Conservation (phyloP, 179 eudicot species). For the Carnegiea gigantea region DNA sequence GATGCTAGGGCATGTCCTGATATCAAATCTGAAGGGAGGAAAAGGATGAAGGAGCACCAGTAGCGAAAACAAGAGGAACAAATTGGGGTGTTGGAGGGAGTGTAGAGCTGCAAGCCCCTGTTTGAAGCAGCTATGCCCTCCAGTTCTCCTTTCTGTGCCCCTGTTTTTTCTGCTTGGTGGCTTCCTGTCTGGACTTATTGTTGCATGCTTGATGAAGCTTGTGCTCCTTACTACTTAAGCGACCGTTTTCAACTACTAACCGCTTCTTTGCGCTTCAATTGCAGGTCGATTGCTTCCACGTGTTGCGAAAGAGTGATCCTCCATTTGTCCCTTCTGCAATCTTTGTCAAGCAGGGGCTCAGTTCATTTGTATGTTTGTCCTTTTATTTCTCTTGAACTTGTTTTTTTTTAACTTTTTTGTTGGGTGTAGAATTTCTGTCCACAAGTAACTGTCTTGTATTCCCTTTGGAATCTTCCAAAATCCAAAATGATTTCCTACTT, state of each 20-base stretch:
- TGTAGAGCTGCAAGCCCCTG: neutral
- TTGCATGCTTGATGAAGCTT: neutral
- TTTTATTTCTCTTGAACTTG: neutral
- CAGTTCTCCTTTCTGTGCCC: neutral
- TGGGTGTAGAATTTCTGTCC: neutral
- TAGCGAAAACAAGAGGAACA: neutral
- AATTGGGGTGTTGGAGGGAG: neutral
- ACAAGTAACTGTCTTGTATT: neutral
- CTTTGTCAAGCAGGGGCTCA: constrained; percentile 83
- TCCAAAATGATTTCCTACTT: neutral
- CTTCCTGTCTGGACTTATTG: neutral
- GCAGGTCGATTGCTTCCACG: constrained; percentile 97
- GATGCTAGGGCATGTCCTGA: neutral
- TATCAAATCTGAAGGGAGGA: neutral
- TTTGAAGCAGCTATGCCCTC: neutral
- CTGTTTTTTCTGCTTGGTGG: neutral
- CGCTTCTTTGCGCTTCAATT: constrained; percentile 14
- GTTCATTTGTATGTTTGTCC: constrained; percentile 71
- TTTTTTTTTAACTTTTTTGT: neutral
- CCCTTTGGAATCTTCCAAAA: neutral
- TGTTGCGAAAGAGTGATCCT: constrained; percentile 91
- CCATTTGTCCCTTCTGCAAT: constrained; percentile 82
- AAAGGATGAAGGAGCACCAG: neutral
- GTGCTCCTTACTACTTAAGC: neutral
- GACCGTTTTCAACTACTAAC: neutral